phyloP scores from a whole-genome alignment of 345 rosid genomes.

The Trapa incisa region DNA sequence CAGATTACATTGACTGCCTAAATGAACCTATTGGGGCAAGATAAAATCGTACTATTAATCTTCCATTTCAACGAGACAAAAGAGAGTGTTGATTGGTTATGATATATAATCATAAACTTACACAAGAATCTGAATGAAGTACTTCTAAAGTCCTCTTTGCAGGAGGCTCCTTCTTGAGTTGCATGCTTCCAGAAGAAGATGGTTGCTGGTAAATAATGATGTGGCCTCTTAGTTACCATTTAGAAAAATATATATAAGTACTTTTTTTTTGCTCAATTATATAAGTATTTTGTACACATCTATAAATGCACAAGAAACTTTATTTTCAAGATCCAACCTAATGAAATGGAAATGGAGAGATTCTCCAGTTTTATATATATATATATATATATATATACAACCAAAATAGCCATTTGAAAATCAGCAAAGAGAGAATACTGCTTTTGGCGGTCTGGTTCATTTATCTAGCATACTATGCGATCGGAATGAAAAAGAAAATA shows the following conservation, averaged over 20 bases:
- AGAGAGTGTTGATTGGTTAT: neutral
- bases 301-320: neutral
- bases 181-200: slow-evolving; percentile 10
- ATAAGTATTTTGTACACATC: neutral
- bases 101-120: slow-evolving; percentile 2
- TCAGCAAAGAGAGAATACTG: neutral
- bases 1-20: neutral
- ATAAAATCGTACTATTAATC: neutral
- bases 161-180: slow-evolving; percentile 3
- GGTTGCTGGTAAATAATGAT: slow-evolving; percentile 15
- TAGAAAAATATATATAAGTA: neutral
- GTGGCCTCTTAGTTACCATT: neutral
- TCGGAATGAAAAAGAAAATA: neutral
- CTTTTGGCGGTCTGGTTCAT: neutral
- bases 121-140: slow-evolving; percentile 3
- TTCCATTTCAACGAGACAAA: neutral
- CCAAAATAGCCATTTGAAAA: neutral
- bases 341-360: neutral
- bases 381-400: neutral
- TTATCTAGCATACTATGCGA: neutral
- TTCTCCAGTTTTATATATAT: neutral
- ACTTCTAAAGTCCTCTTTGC: slow-evolving; percentile 8
- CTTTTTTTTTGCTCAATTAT: too few species aligned
- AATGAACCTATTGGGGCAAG: neutral
- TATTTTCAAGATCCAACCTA: neutral